Evolutionary conservation across 2,329 filamentous ascomycete species (phyloP), one percentile per base, ranked within the genome.

Genomic region (Dothistroma septosporum): DNA sequence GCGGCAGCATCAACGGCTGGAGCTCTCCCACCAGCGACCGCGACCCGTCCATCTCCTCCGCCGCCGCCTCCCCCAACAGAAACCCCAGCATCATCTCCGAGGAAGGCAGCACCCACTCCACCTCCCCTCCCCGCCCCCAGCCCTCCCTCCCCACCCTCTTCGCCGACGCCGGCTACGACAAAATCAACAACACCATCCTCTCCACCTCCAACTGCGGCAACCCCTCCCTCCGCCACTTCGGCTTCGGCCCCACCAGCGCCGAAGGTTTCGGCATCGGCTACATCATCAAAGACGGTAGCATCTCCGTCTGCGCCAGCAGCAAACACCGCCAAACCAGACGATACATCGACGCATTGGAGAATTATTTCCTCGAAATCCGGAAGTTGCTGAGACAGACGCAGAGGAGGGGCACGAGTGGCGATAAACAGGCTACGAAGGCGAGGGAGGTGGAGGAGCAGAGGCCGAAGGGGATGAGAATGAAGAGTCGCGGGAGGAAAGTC

Each of bases 151-250:
- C 94, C 0, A 79, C 87, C 6, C 83, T 99, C 59, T 99, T 97
- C 75, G 87, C 88, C 53, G 94, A 99, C 71, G 69, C 83, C 0
- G 94, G 93, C 53, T 99, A 92, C 92, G 93, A 97, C 76, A 92
- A 90, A 73, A 85, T 97, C 66, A 97, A 97, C 79, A 95, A 85
- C 64, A 97, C 93, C 9, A 91, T 97, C 65, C 80, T 99, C 44
- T 96, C 91, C 7, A 97, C 94, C 0, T 97, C 92, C n/a, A 99
- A 99, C 80, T 99, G 94, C 76, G 94, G 94, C 61, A 99, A 97
- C 76, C 94, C 94, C 0, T 91, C 89, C 0, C 85, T 99, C 19
- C 87, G 94, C 1, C 93, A 97, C 70, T 99, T 99, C 70, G 94
- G 94, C 3, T 99, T 99, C 73, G 94, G 94, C 0, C 94, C 94